A percentile compares a stretch with the other conserved stretches of the same genome.
Evolutionary conservation across 2,329 filamentous ascomycete genomes (phyloP).

Genomic region (Epichloe hybrida): DNA sequence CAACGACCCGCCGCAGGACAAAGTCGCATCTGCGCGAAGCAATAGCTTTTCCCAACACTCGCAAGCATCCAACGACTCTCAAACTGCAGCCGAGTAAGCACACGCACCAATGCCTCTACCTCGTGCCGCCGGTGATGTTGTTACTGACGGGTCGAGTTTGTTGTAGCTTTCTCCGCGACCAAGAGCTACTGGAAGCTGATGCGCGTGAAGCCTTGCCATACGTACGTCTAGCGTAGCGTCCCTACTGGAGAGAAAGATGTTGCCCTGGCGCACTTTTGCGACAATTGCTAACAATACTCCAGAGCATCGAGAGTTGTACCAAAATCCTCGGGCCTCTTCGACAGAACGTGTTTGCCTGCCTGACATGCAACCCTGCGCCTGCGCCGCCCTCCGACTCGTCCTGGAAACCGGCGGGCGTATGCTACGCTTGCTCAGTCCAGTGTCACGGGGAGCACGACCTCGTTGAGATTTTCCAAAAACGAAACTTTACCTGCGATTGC

Average conservation of each 20-base stretch:
- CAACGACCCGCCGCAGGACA: slow-evolving; percentile 22
- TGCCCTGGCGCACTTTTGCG: slow-evolving; percentile 7
- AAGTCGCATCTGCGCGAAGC: slow-evolving; percentile 25
- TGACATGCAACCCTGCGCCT: slow-evolving; percentile 83
- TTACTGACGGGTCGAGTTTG: background rate
- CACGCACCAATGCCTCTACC: slow-evolving; percentile 11
- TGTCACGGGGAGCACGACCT: slow-evolving; percentile 92
- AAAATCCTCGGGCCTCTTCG: slow-evolving; percentile 77
- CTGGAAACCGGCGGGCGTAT: slow-evolving; percentile 59
- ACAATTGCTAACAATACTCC: slow-evolving; percentile 11
- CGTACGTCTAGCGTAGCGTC: slow-evolving; percentile 32
- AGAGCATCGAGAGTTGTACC: slow-evolving; percentile 92
- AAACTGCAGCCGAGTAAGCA: slow-evolving; percentile 55
- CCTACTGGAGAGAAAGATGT: background rate
- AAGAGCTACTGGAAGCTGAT: slow-evolving; percentile 85
- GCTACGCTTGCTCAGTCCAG: slow-evolving; percentile 92
- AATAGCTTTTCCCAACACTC: slow-evolving; percentile 47
- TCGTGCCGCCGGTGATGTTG: no score
- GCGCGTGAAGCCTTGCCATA: slow-evolving; percentile 91
- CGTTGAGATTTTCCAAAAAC: slow-evolving; percentile 91
- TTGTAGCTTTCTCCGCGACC: slow-evolving; percentile 70
- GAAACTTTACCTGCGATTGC: slow-evolving; percentile 93
- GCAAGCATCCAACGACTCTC: slow-evolving; percentile 45
- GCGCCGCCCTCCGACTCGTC: slow-evolving; percentile 42
- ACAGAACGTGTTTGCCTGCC: slow-evolving; percentile 80